These are phyloP conservation scores for Chiua virens DNA, from an alignment of 768 basidiomycete genomes.

Conservation along the genomic window DNA sequence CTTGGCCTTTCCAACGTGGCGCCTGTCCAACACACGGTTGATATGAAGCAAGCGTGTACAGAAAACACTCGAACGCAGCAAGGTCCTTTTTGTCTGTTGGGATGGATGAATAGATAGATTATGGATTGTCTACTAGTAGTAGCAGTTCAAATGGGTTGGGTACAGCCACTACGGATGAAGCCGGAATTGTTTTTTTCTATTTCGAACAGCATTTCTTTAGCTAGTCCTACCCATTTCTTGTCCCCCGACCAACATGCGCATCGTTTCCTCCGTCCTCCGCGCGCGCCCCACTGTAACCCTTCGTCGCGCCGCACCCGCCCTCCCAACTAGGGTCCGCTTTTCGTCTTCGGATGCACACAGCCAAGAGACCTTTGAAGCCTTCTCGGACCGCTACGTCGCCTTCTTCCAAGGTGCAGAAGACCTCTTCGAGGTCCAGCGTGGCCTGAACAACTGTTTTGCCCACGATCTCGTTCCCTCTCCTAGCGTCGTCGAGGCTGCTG, in stretches of 20 bases:
- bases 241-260: slow-evolving; percentile 47
- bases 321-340: slow-evolving; percentile 33
- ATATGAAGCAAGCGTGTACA: slow-evolving; percentile 21
- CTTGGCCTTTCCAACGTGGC: slow-evolving; percentile 62
- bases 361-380: slow-evolving; percentile 91
- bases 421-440: slow-evolving; percentile 98
- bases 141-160: no score
- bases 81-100: slow-evolving; percentile 74
- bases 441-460: slow-evolving; percentile 99
- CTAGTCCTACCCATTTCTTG: neutral
- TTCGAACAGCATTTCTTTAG: neutral
- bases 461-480: slow-evolving; percentile 94
- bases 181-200: slow-evolving; percentile 16
- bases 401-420: slow-evolving; percentile 95
- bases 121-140: no score
- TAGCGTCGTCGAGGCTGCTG: slow-evolving; percentile 80
- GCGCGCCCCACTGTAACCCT: slow-evolving; percentile 48
- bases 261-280: slow-evolving; percentile 64
- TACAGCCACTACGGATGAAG: slow-evolving; percentile 22
- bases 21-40: slow-evolving; percentile 45
- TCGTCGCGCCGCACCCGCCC: slow-evolving; percentile 46
- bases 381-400: slow-evolving; percentile 88
- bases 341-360: slow-evolving; percentile 61
- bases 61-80: slow-evolving; percentile 34
- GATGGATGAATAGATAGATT: no score